Conservation (phyloP, 1,139 yeast genomes). For the Blastobotrys arbuscula region DNA sequence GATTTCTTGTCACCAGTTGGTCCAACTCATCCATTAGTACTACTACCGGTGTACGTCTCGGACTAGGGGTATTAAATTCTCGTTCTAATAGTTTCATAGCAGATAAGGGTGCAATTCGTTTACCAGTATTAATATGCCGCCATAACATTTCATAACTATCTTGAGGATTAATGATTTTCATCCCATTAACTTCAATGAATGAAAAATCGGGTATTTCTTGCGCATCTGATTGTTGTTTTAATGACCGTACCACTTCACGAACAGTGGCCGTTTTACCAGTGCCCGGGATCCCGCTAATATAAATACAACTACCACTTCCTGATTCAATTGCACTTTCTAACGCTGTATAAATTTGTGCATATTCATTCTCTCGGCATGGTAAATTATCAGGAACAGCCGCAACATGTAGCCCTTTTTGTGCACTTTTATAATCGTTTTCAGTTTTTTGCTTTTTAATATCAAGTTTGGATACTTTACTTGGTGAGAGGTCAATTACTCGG, state of each 20-base stretch:
- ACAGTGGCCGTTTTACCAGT: conserved; percentile 96
- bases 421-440: conserved; percentile 39
- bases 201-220: conserved; percentile 56
- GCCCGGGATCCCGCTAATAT: conserved; percentile 96
- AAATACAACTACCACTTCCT: conserved; percentile 75
- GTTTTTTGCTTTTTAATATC: too few species aligned
- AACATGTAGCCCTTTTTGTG: conserved; percentile 58
- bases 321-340: conserved; percentile 72
- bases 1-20: conserved; percentile 80
- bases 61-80: conserved; percentile 41
- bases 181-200: conserved; percentile 83
- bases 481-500: not conserved
- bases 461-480: not conserved
- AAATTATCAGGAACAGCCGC: conserved; percentile 57
- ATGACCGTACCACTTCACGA: conserved; percentile 71
- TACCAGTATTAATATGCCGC: conserved; percentile 55
- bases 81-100: conserved; percentile 55
- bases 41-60: conserved; percentile 50
- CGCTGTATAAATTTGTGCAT: conserved; percentile 61
- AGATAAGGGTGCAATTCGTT: conserved; percentile 55
- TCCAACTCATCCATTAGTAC: conserved; percentile 90
- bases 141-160: conserved; percentile 82
- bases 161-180: conserved; percentile 76
- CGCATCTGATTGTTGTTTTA: conserved; percentile 39
- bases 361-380: conserved; percentile 89